Conservation (phyloP, 208 protist species). For the Phytomonas sp. region DNA sequence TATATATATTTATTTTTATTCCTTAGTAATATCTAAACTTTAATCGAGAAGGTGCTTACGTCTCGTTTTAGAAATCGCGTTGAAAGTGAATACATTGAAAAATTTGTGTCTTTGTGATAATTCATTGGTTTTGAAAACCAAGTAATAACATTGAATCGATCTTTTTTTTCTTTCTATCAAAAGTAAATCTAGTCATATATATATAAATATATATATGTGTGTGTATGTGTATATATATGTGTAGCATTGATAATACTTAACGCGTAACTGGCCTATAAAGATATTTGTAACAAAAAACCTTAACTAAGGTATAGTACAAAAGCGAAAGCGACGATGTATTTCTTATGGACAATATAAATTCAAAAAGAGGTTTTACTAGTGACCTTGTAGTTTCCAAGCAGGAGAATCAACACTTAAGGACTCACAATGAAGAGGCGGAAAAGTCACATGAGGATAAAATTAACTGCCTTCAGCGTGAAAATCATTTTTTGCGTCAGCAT, state of each 20-base stretch:
- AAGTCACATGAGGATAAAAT: conserved; percentile 7
- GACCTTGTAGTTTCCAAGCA: neutral
- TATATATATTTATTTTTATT: neutral
- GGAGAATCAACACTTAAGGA: neutral
- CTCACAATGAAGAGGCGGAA: neutral
- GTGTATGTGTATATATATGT: conserved; percentile 1
- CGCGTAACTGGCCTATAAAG: neutral
- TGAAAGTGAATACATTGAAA: conserved; percentile 1
- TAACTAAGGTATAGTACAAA: neutral
- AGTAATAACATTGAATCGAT: neutral
- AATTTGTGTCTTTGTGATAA: conserved; percentile 4
- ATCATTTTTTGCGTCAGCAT: conserved; percentile 35
- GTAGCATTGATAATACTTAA: conserved; percentile 4
- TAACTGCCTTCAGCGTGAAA: conserved; percentile 31
- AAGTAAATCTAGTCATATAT: conserved; percentile 11
- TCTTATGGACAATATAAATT: neutral
- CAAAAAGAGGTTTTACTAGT: neutral
- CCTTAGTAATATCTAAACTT: conserved; percentile 1
- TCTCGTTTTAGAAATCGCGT: conserved; percentile 3
- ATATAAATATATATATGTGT: conserved; percentile 9
- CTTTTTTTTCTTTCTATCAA: conserved; percentile 7
- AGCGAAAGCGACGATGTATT: neutral
- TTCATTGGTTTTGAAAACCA: neutral
- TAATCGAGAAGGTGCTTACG: conserved; percentile 1
- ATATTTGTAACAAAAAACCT: neutral